Conservation (phyloP, 1,139 yeast species). For the Geotrichum reessii region DNA sequence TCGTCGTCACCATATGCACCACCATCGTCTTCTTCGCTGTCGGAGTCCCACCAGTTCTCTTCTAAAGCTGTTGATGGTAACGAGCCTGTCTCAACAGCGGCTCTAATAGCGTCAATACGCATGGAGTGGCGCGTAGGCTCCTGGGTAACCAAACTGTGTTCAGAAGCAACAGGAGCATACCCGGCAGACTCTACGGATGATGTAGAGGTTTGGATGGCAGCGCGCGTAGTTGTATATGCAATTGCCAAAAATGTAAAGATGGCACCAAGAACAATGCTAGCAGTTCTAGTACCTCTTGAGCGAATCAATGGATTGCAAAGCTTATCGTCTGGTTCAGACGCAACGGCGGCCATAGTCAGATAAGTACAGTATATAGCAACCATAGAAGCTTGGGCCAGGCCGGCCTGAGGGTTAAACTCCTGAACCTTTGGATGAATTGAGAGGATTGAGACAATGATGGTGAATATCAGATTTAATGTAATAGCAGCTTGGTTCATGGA, state of each 20-base stretch:
- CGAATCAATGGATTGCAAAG: constrained; percentile 87
- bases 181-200: constrained; percentile 25
- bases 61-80: constrained; percentile 91
- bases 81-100: constrained; percentile 93
- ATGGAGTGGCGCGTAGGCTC: constrained; percentile 67
- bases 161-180: constrained; percentile 36
- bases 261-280: constrained; percentile 85
- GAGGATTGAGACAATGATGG: constrained; percentile 57
- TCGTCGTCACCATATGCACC: constrained; percentile 52
- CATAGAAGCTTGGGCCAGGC: constrained; percentile 95
- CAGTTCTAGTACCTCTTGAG: constrained; percentile 84
- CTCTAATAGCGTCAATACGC: constrained; percentile 82
- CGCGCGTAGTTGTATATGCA: constrained; percentile 95
- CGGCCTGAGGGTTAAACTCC: constrained; percentile 91
- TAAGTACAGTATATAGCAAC: constrained; percentile 92
- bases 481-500: constrained; percentile 88
- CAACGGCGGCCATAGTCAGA: constrained; percentile 85
- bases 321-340: constrained; percentile 93
- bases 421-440: constrained; percentile 82
- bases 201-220: constrained; percentile 58
- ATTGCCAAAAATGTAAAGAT: constrained; percentile 89
- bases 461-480: constrained; percentile 62
- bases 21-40: constrained; percentile 26
- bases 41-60: constrained; percentile 44
- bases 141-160: constrained; percentile 39